These are phyloP conservation scores for Colletotrichum sp. DNA, from an alignment of 2,329 filamentous ascomycete genomes.

Conservation along the genomic window DNA sequence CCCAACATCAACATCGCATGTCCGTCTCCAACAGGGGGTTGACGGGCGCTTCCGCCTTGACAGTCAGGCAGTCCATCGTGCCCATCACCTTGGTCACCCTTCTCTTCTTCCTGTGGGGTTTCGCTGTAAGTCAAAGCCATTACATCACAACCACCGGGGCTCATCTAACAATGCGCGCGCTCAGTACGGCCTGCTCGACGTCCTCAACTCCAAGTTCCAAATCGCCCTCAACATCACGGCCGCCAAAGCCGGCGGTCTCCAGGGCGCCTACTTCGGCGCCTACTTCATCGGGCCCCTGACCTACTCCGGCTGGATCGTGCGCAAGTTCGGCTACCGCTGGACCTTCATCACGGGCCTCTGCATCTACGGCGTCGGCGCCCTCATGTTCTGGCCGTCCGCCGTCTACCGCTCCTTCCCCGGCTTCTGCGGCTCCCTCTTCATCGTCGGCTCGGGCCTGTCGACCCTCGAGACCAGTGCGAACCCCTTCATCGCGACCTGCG, in stretches of 20 bases:
- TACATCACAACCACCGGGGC: neutral
- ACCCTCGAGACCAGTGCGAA: slow-evolving; percentile 66
- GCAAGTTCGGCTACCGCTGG: slow-evolving; percentile 68
- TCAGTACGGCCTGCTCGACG: slow-evolving; percentile 28
- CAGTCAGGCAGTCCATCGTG: slow-evolving; percentile 68
- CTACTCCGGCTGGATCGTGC: slow-evolving; percentile 58
- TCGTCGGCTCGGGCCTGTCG: slow-evolving; percentile 41
- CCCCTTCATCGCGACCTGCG: slow-evolving; percentile 57
- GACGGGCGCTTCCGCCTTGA: slow-evolving; percentile 47
- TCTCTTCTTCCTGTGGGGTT: slow-evolving; percentile 59
- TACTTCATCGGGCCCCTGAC: slow-evolving; percentile 43
- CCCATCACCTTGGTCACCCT: slow-evolving; percentile 65
- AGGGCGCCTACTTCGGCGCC: slow-evolving; percentile 57
- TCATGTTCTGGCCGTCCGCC: slow-evolving; percentile 64
- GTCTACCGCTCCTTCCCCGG: slow-evolving; percentile 61
- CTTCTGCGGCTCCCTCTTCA: slow-evolving; percentile 64
- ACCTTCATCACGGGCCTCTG: slow-evolving; percentile 70
- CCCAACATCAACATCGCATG: slow-evolving; percentile 18
- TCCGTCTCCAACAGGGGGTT: slow-evolving; percentile 26
- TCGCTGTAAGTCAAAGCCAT: slow-evolving; percentile 31
- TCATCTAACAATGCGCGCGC: neutral
- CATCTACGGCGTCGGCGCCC: slow-evolving; percentile 60
- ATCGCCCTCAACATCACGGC: slow-evolving; percentile 47
- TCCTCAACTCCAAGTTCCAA: slow-evolving; percentile 57
- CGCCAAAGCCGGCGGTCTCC: slow-evolving; percentile 51